These are phyloP conservation scores for Silybum marianum DNA, from an alignment of 129 eudicot species.

Conservation along the genomic window DNA sequence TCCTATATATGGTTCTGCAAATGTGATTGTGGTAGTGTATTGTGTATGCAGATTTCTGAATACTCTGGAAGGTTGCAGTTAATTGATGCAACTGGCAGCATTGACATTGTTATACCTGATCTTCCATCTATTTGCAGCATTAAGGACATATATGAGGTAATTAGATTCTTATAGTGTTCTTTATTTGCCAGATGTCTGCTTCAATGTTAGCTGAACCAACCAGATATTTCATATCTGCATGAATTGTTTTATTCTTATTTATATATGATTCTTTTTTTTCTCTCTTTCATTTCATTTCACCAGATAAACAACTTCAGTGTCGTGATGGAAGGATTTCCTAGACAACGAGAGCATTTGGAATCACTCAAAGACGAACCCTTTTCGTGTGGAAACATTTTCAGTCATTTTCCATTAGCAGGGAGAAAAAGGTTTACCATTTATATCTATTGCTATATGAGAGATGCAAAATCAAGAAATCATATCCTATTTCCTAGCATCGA, in stretches of 20 bases:
- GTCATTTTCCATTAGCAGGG: constrained; percentile 23
- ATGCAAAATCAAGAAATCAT: constrained; percentile 36
- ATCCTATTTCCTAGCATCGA: constrained; percentile 28
- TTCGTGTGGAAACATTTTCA: constrained; percentile 64
- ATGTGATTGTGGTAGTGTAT: constrained; percentile 16
- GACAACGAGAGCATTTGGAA: constrained; percentile 28
- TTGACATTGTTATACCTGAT: constrained; percentile 64
- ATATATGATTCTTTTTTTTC: not conserved
- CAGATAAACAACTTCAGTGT: constrained; percentile 66
- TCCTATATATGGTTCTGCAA: too few relatives aligned
- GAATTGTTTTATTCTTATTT: constrained; percentile 8
- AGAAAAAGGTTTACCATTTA: constrained; percentile 41
- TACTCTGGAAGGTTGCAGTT: constrained; percentile 78
- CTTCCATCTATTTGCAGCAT: constrained; percentile 67
- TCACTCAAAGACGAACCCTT: constrained; percentile 44
- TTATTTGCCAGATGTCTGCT: not conserved
- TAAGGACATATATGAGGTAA: constrained; percentile 65
- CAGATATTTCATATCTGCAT: constrained; percentile 1
- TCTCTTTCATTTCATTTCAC: constrained; percentile 17
- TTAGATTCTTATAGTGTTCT: not conserved
- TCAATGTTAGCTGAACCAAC: constrained; percentile 3
- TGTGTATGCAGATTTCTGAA: constrained; percentile 49
- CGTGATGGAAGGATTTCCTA: constrained; percentile 61
- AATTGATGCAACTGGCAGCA: constrained; percentile 78
- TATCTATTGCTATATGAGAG: constrained; percentile 40